A percentile compares a stretch with the other conserved stretches of the same genome.
phyloP scores from a whole-genome alignment of 768 basidiomycete genomes.

The Mycena galericulata region DNA sequence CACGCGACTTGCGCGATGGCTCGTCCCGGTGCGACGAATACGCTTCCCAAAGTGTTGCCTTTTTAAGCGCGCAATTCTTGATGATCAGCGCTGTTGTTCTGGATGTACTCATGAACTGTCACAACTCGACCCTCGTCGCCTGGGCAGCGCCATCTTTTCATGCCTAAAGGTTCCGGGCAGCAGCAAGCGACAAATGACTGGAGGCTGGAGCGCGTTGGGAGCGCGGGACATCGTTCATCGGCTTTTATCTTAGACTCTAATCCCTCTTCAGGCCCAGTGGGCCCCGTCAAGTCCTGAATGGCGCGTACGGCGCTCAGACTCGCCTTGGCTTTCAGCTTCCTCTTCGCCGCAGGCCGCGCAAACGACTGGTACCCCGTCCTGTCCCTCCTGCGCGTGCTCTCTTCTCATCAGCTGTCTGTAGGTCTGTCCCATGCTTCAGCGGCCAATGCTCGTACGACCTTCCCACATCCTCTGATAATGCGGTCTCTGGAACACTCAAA shows the following conservation, averaged over 20 bases:
- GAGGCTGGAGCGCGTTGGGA: not conserved
- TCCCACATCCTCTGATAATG: conserved; percentile 15
- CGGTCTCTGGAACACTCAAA: conserved; percentile 52
- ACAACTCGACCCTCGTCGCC: conserved; percentile 18
- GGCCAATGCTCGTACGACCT: conserved; percentile 38
- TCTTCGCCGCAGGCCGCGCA: conserved; percentile 41
- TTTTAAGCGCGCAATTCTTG: not conserved
- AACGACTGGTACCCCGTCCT: conserved; percentile 60
- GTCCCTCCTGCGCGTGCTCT: conserved; percentile 40
- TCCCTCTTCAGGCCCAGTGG: conserved; percentile 15
- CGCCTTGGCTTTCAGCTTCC: conserved; percentile 23
- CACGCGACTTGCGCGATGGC: too few species aligned
- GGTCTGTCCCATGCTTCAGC: conserved; percentile 44
- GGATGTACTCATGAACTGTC: not conserved
- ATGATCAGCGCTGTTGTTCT: conserved; percentile 3
- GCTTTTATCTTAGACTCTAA: not conserved
- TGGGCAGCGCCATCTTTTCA: conserved; percentile 1
- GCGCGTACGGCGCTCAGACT: conserved; percentile 1
- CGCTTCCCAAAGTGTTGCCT: too few species aligned
- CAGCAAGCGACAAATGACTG: too few species aligned
- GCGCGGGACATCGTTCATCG: not conserved
- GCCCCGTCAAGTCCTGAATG: conserved; percentile 12
- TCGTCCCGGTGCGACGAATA: too few species aligned
- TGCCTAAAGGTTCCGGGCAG: too few species aligned
- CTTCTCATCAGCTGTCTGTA: not conserved